These are phyloP conservation scores for Aspergillus texensis DNA, from an alignment of 2,329 filamentous ascomycete species.

Conservation along the genomic window DNA sequence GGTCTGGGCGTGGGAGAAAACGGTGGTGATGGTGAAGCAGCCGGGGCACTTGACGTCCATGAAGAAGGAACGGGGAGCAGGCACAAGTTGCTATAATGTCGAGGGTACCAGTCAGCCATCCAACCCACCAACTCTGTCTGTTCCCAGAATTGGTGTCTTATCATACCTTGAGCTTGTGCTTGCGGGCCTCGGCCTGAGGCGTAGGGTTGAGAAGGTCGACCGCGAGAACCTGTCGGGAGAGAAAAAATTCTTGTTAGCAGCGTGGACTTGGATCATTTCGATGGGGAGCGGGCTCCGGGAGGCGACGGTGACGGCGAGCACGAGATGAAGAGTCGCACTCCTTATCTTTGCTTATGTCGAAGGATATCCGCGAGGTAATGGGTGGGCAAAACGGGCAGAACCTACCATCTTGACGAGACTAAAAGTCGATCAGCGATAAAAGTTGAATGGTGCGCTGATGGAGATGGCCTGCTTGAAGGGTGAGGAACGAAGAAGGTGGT, in stretches of 20 bases:
- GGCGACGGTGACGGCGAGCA: constrained; percentile 21
- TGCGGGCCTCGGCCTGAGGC: constrained; percentile 95
- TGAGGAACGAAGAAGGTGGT: constrained; percentile 36
- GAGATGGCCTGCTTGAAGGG: constrained; percentile 43
- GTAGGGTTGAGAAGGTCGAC: constrained; percentile 99
- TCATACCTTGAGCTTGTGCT: constrained; percentile 99
- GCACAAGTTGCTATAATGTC: constrained; percentile 78
- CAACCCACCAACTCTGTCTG: not conserved
- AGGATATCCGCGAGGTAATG: constrained; percentile 1
- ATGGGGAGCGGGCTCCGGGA: not conserved
- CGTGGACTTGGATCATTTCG: not conserved
- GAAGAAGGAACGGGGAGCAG: constrained; percentile 98
- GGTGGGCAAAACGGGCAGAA: constrained; percentile 19
- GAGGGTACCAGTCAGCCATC: constrained; percentile 5
- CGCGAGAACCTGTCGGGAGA: constrained; percentile 82
- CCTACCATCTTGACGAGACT: constrained; percentile 49
- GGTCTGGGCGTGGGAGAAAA: constrained; percentile 99
- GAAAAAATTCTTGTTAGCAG: constrained; percentile 24
- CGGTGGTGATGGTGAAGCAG: constrained; percentile 99
- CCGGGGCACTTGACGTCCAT: constrained; percentile 99
- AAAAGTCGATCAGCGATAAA: constrained; percentile 45
- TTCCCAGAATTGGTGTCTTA: constrained; percentile 4
- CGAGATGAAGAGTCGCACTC: constrained; percentile 6
- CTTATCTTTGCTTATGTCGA: not conserved
- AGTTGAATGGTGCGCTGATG: constrained; percentile 43